Evolutionary conservation across 2,329 filamentous ascomycete genomes (phyloP).

Genomic region (Aspergillus sojae): DNA sequence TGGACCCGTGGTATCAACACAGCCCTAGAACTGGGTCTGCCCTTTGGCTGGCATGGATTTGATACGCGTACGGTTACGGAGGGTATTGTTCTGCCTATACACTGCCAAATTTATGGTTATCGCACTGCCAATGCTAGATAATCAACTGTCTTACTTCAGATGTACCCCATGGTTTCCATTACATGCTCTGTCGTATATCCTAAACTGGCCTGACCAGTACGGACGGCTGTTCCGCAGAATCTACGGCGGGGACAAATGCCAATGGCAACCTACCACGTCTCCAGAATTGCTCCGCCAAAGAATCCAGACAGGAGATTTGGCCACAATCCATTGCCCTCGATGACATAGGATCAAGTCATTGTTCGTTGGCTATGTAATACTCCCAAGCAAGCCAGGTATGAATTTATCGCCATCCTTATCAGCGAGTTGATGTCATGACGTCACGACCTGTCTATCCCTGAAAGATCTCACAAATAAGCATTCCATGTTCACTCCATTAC

Average conservation of each 20-base stretch:
- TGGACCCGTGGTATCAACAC: not conserved
- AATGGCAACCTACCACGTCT: slow-evolving; percentile 1
- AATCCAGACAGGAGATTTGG: not conserved
- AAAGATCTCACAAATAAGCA: not conserved
- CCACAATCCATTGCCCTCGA: not conserved
- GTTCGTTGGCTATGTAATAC: not conserved
- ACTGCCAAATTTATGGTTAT: not conserved
- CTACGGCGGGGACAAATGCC: not conserved
- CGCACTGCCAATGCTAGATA: not conserved
- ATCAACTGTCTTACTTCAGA: not conserved
- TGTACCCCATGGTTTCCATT: not conserved
- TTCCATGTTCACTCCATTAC: not conserved
- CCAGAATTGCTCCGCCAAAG: not conserved
- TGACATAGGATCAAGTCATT: not conserved
- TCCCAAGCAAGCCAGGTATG: not conserved
- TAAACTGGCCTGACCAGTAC: not conserved
- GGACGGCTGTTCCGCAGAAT: not conserved
- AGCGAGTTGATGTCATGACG: not conserved
- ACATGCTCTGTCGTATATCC: not conserved
- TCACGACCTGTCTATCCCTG: not conserved
- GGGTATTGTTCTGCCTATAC: slow-evolving; percentile 1
- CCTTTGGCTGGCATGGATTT: not conserved
- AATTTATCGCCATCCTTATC: slow-evolving; percentile 1
- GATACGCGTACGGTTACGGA: not conserved
- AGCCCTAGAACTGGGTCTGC: slow-evolving; percentile 2